Base-by-base conservation (phyloP, 2,329 filamentous ascomycete species). In the Phyllosticta capitalensis region DNA sequence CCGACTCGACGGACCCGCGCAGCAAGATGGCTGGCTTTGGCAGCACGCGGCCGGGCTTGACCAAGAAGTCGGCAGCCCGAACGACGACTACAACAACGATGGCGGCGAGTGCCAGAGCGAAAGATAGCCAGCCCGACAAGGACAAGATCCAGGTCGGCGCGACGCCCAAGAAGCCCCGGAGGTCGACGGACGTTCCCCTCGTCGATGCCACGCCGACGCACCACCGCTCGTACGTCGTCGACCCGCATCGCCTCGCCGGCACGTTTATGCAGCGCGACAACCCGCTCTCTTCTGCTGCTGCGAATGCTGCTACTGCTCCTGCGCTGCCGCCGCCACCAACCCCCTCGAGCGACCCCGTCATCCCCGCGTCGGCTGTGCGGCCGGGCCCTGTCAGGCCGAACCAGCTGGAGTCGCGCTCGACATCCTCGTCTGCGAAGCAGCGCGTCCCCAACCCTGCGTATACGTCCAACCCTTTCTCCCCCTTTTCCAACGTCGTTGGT, bases 1-100 rank as follows among this genome's bases (percentile, higher is more conserved):
- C 81, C 3, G 87, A 89, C 64, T 85, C 83, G 24, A 90, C 68
- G 81, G 81, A 65, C 81, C 85, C 28, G 7, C 28, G 54, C 49
- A 33, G 58, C 17, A 45, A 51, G 62, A 24, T 26, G 26, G 4
- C 7, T 26, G 24, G 24, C 4, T 26, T 7, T 48, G 28, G 51
- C 12, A 54, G 33, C 49, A 54, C 38, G 14, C 38, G 38, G n/a
- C 38, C 38, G 1, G 38, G 38, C 14, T 26, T 53, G 56, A 49
- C 53, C 24, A 55, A 61, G 60, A 55, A 63, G 30, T 58, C 55
- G 52, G 70, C 71, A 58, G 69, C 65, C 38, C 17, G n/a, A 6
- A 3, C 66, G 68, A 59, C 67, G 24, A 7, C 24, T 3, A 26
- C 24, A 7, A 7, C 24, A 7, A 26, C 65, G 9, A 67, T 66